Evolutionary conservation across 192 early-diverging fungal genomes (phyloP).

Genomic region (Rhizophlyctis rosea): DNA sequence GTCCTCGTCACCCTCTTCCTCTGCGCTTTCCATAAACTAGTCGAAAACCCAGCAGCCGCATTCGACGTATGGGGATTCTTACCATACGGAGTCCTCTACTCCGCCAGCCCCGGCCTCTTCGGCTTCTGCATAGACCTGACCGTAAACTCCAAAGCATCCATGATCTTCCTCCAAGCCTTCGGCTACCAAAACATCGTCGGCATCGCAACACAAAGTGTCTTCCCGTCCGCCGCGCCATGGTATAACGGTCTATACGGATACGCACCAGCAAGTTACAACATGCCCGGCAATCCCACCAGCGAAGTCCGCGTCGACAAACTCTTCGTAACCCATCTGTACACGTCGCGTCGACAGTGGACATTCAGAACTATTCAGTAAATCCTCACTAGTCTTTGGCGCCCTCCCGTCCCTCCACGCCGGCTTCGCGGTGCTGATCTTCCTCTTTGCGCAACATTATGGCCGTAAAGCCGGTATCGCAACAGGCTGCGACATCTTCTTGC

Average conservation of each 20-base stretch:
- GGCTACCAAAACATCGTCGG: conserved; percentile 68
- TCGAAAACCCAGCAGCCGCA: conserved; percentile 48
- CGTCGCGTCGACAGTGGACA: too few species aligned
- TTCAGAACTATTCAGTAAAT: conserved; percentile 59
- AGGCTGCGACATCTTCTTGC: too few species aligned
- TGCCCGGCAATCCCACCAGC: conserved; percentile 67
- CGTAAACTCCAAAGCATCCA: conserved; percentile 48
- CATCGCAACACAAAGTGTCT: conserved; percentile 63
- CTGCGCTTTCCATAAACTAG: conserved; percentile 49
- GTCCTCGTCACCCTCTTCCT: conserved; percentile 28
- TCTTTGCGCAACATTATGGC: conserved; percentile 45
- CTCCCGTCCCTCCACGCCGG: conserved; percentile 73
- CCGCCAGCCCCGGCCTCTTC: conserved; percentile 61
- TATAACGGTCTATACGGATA: conserved; percentile 64
- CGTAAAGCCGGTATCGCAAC: conserved; percentile 20
- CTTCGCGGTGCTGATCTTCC: conserved; percentile 60
- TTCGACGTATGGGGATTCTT: conserved; percentile 66
- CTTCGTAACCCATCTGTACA: conserved; percentile 60
- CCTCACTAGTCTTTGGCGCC: conserved; percentile 73
- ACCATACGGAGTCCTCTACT: conserved; percentile 74
- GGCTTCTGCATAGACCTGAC: conserved; percentile 42
- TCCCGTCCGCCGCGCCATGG: conserved; percentile 72
- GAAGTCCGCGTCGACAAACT: conserved; percentile 67
- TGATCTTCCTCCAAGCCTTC: conserved; percentile 57
- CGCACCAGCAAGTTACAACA: conserved; percentile 57